Evolutionary conservation across 305 asterid species (phyloP).

Genomic region (Fraxinus sp.): DNA sequence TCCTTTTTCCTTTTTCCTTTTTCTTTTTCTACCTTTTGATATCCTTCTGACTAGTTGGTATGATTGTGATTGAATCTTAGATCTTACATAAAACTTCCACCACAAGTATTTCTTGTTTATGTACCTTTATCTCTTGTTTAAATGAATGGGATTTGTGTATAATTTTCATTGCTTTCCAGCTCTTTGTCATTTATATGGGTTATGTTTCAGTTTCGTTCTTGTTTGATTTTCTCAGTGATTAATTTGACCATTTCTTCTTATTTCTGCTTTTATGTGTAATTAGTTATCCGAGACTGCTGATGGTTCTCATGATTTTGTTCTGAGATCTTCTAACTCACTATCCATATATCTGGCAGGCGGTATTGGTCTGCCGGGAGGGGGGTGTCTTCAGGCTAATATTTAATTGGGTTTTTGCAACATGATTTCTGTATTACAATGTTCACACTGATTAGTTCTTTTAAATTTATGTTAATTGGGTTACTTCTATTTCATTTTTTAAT

Average conservation of each 20-base stretch:
- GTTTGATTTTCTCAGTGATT: neutral
- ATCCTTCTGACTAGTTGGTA: neutral
- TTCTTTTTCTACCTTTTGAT: conserved; percentile 3
- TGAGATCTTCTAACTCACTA: neutral
- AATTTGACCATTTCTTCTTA: conserved; percentile 2
- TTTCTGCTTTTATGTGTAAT: neutral
- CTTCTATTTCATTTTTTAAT: neutral
- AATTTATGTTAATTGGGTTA: conserved; percentile 10
- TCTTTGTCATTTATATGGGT: neutral
- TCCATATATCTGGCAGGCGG: conserved; percentile 14
- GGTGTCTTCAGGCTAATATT: neutral
- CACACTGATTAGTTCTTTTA: neutral
- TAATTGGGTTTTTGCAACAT: conserved; percentile 6
- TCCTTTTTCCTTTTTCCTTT: neutral
- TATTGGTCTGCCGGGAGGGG: neutral
- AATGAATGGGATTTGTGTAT: neutral
- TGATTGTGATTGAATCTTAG: neutral
- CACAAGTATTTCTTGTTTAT: neutral
- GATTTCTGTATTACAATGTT: conserved; percentile 11
- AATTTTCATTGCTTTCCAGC: neutral
- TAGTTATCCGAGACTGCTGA: neutral
- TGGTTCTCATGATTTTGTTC: neutral
- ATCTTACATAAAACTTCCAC: neutral
- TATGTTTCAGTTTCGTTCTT: neutral
- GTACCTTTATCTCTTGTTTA: neutral